Evolutionary conservation across 768 basidiomycete species (phyloP), one percentile per base, ranked within the genome.

Genomic region (Suillus paluster): DNA sequence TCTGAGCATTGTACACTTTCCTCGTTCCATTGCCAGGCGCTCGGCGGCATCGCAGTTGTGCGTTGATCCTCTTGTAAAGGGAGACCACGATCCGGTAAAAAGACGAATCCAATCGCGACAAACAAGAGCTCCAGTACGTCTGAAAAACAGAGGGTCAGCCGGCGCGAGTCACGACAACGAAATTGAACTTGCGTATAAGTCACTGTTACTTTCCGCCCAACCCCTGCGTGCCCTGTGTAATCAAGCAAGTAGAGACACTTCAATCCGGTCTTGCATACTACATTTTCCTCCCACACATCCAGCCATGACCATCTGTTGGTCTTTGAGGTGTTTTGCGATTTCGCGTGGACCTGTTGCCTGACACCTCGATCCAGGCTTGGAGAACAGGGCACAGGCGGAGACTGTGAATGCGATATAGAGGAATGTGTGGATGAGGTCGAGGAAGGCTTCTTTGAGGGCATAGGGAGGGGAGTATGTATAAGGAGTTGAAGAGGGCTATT

Each of bases 341-440:
- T n/a, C n/a, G n/a, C n/a, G n/a, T n/a, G n/a, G n/a, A n/a, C n/a
- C n/a, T n/a, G n/a, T n/a, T 56, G 10, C 97, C 97, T 2, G 95
- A 98, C 38, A 99, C 94, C 69, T 98, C 97, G 66, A 99, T 98
- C 97, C 97, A 99, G 1, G 97, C 85, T 99, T 99, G 72, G 94
- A 95, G 83, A 99, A 99, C 67, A 98, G 83, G 14, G 97, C 97
- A 73, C 96, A 99, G 19, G 95, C 94, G 34, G 90, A 86, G 63
- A 96, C 83, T 80, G 96, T 97, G 80, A 98, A 99, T 5, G 85
- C 76, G 74, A 99, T 88, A 78, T 98, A 97, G 69, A 97, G 80
- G 25, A 84, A 83, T 1, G 94, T 95, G 80, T 98, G 97, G 71
- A 99, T 87, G 1, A 97, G 97, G 77, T 99, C 97, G 55, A 92